Percentiles rank a stretch among this genome's conserved stretches.
phyloP scores from a whole-genome alignment of 768 basidiomycete genomes.

The Trichaptum fuscoviolaceum region DNA sequence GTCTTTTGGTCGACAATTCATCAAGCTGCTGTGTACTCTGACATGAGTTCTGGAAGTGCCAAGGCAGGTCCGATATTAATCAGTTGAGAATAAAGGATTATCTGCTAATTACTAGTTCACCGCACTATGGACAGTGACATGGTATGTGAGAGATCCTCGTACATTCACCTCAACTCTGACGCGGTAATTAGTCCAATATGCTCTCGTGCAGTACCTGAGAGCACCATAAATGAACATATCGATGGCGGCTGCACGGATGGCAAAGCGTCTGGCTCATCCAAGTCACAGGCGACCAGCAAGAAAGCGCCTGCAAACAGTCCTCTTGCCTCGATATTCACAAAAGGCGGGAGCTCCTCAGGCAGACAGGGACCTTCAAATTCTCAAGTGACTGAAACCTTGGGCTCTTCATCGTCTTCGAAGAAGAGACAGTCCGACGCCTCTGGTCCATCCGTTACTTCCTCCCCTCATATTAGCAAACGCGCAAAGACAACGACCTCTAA shows the following conservation, averaged over 20 bases:
- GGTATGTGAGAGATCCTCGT: neutral
- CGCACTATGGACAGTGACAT: neutral
- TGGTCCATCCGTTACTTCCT: constrained; percentile 4
- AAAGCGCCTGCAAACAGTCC: constrained; percentile 19
- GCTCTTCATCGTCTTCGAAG: constrained; percentile 12
- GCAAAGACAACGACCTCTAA: constrained; percentile 19
- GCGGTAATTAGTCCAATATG: constrained; percentile 41
- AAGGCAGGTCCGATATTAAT: neutral
- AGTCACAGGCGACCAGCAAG: constrained; percentile 13
- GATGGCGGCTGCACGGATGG: constrained; percentile 39
- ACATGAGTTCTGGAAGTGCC: neutral
- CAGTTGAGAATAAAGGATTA: neutral
- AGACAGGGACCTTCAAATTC: constrained; percentile 15
- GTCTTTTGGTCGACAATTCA: too few relatives aligned
- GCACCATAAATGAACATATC: constrained; percentile 45
- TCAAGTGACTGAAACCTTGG: constrained; percentile 6
- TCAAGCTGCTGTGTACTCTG: neutral
- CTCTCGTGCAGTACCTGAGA: constrained; percentile 33
- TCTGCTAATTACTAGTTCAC: neutral
- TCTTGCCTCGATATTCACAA: constrained; percentile 40
- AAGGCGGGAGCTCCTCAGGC: constrained; percentile 17
- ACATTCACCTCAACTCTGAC: neutral
- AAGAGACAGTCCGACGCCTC: constrained; percentile 11
- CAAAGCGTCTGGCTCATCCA: constrained; percentile 15
- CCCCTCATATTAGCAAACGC: constrained; percentile 19